Base-by-base conservation (phyloP, 2,329 filamentous ascomycete species). In the Claviceps sp. region DNA sequence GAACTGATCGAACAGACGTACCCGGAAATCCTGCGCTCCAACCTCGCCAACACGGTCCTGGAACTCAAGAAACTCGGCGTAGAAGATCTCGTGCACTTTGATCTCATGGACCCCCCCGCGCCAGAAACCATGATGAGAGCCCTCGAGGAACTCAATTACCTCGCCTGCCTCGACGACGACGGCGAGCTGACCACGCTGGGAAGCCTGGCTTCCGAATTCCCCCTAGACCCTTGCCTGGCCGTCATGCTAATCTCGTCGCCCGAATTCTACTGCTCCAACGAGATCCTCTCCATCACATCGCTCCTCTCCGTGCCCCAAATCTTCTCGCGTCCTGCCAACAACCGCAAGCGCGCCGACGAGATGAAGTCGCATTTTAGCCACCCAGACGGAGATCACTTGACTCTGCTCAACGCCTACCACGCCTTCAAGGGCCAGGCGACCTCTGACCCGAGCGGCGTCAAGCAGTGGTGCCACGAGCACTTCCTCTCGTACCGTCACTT, bases 111-210 rank as follows among this genome's bases (percentile, higher is more conserved):
- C 61, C 93, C 93, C 24, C 93, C 93, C 0, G 91, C 94, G 1
- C 94, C 93, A 0, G 94, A 98, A 72, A 98, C 94, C 9, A 84
- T 98, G 69, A 98, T 98, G 91, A 83, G 94, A 59, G 93, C 93
- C 3, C 74, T 98, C 22, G 93, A 98, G 68, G 93, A 98, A 71
- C 81, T 98, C 52, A 98, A 98, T 70, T 98, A 96, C 66, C 78
- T 98, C 16, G 89, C 91, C 14, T 97, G 93, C 67, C 79, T 98
- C 5, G 90, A 98, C 63, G 93, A 98, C 61, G 91, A 98, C 59
- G 93, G 93, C 60, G 87, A 96, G 63, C 78, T 98, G 55, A 98
- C 93, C 1, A 72, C 78, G 4, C 78, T 98, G 4, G 93, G 93
- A 51, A 80, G 84, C 55, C 75, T 96, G 53, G 91, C 93, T 0